Evolutionary conservation across 2,329 filamentous ascomycete species (phyloP), one percentile per base, ranked within the genome.

Genomic region (Microdochium paspali): DNA sequence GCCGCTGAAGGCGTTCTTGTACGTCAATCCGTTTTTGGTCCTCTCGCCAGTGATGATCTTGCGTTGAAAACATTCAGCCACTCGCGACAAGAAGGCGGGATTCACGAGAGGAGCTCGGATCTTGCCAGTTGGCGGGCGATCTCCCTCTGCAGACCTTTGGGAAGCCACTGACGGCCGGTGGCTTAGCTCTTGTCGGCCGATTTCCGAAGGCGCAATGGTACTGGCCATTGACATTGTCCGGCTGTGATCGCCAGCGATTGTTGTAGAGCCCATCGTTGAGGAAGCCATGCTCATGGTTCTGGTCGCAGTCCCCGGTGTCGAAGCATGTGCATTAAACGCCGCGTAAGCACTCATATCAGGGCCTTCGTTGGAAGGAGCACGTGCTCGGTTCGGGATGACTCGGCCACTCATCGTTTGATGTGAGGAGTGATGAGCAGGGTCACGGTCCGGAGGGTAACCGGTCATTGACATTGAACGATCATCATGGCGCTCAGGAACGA

Each of bases 401-500:
- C 93, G 80, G 44, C 93, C 93, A 61, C 87, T 95, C 80, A 91
- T 94, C 5, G 90, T 96, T 66, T 96, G 91, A 64, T 93, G 85
- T 42, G 90, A 73, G 58, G 35, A 40, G 18, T 40, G 35, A 18
- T 40, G 35, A 21, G 35, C 10, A 6, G 35, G 35, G 18, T 87
- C 85, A 51, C 79, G 77, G 56, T 94, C 88, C 47, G 85, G 76
- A 3, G 84, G 76, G 56, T 89, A 87, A 10, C 87, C 88, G 4
- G 85, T 93, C 84, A 98, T 85, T 43, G 91, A 95, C 93, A 97
- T 97, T 53, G 93, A 84, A 49, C 93, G 81, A 65, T 97, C 91
- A 58, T 94, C 88, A 51, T 90, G 86, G 47, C 91, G 82, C 61
- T 96, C 90, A 1, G 93, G 93, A 9, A 98, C 90, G 30, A 93